These are phyloP conservation scores for Daldinia sp. DNA, from an alignment of 2,329 filamentous ascomycete genomes.

Conservation along the genomic window DNA sequence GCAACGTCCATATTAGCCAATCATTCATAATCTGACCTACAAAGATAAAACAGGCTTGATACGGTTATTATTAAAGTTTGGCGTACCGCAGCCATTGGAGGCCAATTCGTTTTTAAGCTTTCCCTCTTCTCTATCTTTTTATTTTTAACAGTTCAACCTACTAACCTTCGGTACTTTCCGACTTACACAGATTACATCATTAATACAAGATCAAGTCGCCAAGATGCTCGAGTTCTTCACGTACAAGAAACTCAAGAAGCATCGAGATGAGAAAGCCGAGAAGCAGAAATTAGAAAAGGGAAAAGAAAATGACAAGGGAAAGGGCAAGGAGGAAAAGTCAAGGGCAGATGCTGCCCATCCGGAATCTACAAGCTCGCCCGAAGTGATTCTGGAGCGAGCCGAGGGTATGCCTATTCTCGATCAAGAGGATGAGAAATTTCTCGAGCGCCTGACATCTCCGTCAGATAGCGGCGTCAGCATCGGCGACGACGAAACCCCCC, in stretches of 20 bases:
- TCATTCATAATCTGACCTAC: constrained; percentile 17
- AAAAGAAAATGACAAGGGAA: constrained; percentile 61
- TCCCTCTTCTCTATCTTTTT: neutral
- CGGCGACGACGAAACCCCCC: constrained; percentile 54
- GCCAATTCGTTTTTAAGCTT: neutral
- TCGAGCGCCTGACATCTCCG: constrained; percentile 60
- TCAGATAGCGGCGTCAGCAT: constrained; percentile 44
- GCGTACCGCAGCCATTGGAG: neutral
- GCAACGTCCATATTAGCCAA: constrained; percentile 28
- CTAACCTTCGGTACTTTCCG: neutral
- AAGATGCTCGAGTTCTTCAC: constrained; percentile 66
- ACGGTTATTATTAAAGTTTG: constrained; percentile 2
- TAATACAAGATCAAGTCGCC: constrained; percentile 22
- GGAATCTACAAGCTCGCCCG: constrained; percentile 33
- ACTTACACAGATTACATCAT: neutral
- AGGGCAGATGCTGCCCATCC: constrained; percentile 40
- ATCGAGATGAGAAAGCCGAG: constrained; percentile 58
- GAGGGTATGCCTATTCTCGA: constrained; percentile 58
- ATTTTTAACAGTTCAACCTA: neutral
- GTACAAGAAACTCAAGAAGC: constrained; percentile 70
- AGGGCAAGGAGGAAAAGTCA: constrained; percentile 51
- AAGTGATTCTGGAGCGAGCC: constrained; percentile 43
- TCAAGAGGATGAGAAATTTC: constrained; percentile 65
- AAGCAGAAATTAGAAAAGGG: constrained; percentile 40
- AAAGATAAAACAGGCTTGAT: constrained; percentile 38